These are phyloP conservation scores for Dalbergia cochinchinensis DNA, from an alignment of 306 rosid species.

Conservation along the genomic window DNA sequence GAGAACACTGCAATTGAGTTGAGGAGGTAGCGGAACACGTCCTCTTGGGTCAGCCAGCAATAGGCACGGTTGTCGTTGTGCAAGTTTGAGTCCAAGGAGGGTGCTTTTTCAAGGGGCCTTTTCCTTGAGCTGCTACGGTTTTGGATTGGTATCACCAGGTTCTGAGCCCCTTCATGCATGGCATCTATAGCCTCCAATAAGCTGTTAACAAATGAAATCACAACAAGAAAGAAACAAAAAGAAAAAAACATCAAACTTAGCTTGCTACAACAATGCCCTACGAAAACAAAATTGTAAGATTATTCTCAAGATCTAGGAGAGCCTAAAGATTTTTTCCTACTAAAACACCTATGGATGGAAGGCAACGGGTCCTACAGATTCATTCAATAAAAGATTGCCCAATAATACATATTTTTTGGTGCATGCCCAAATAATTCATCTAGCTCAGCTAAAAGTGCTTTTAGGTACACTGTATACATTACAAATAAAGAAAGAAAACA, in stretches of 20 bases:
- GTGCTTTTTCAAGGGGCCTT: constrained; percentile 33
- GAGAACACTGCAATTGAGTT: constrained; percentile 75
- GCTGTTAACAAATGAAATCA: constrained; percentile 47
- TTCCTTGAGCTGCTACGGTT: constrained; percentile 44
- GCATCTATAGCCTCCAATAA: constrained; percentile 75
- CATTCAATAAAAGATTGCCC: not conserved
- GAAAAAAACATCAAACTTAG: no score
- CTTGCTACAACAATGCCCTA: no score
- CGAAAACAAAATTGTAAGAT: no score
- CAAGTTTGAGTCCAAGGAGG: constrained; percentile 40
- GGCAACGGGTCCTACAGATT: not conserved
- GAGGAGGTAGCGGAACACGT: constrained; percentile 79
- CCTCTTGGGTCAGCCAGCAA: constrained; percentile 95
- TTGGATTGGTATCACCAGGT: constrained; percentile 70
- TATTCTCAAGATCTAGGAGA: no score
- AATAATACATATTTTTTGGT: no score
- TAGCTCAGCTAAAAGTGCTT: not conserved
- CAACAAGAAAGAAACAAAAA: not conserved
- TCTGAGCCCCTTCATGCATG: constrained; percentile 73
- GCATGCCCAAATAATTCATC: no score
- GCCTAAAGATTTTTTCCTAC: no score
- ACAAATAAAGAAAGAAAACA: not conserved
- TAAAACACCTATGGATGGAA: no score
- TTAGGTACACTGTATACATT: not conserved
- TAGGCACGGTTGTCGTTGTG: constrained; percentile 59